These are phyloP conservation scores for Rhodotorula sphaerocarpa DNA, from an alignment of 768 basidiomycete species.

Conservation along the genomic window DNA sequence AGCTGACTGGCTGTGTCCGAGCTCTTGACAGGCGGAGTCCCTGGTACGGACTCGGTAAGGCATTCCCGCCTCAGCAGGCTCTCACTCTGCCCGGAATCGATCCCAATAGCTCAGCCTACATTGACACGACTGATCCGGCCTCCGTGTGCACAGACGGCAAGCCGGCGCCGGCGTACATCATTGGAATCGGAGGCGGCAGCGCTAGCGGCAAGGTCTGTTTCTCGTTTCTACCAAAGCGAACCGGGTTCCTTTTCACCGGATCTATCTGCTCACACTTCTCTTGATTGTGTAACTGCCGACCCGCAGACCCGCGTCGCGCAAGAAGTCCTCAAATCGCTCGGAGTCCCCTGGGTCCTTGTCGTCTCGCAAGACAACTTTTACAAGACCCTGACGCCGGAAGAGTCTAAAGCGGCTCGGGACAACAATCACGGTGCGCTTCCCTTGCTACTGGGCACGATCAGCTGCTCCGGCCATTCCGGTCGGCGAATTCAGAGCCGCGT, in stretches of 20 bases:
- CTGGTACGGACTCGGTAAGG: conserved; percentile 8
- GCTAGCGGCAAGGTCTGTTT: conserved; percentile 46
- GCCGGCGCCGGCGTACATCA: conserved; percentile 44
- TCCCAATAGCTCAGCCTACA: no score
- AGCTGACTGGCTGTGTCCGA: neutral
- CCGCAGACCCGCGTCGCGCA: conserved; percentile 31
- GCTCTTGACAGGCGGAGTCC: conserved; percentile 8
- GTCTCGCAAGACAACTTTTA: conserved; percentile 96
- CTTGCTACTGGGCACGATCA: conserved; percentile 27
- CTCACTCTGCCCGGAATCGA: no score
- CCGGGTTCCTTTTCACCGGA: neutral
- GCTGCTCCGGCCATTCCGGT: no score
- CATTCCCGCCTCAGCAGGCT: no score
- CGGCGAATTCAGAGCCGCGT: no score
- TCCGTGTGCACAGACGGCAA: conserved; percentile 40
- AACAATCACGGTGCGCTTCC: conserved; percentile 47
- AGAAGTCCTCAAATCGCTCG: conserved; percentile 44
- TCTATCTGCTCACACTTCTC: no score
- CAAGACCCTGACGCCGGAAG: conserved; percentile 65
- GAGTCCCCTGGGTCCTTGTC: conserved; percentile 61
- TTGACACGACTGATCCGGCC: neutral
- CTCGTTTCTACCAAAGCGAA: neutral
- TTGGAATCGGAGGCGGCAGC: conserved; percentile 47
- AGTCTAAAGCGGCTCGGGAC: conserved; percentile 71
- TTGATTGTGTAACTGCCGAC: no score